Base-by-base conservation (phyloP, 306 rosid species). In the Sindora glabra region DNA sequence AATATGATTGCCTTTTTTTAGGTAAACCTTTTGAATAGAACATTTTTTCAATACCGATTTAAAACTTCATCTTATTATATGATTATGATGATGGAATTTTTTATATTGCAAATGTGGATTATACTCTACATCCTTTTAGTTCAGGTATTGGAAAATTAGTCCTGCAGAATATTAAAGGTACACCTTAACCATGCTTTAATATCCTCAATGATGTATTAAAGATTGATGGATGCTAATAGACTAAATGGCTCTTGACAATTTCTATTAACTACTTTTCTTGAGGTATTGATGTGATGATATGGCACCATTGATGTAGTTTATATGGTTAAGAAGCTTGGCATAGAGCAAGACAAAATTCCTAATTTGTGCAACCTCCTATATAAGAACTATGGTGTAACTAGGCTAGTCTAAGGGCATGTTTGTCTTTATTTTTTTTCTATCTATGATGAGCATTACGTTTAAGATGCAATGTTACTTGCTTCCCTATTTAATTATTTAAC, bases 361-460 rank as follows among this genome's bases (percentile, higher is more conserved):
- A 81, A 78, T 11, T 62, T 86, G 75, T 75, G 95, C 61, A 78
- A 77, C 65, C 83, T 77, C 3, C 88, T 88, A 18, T 88, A 92
- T 81, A 88, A 77, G 75, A 81, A 88, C 48, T 92, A 86, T 63
- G 98, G 98, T 63, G 89, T 96, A 29, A 88, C 96, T 54, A 92
- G 96, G 94, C 99, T 72, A 95, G 99, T 50, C 83, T 92, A 23
- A 83, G 94, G 96, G 98, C 88, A 88, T 40, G 60, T 17, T 48
- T 32, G 48, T 40, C 16, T 16, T 54, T 21, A 2, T 14, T 48
- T 71, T 41, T 36, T 12, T 8, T 21, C n/a, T n/a, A n/a, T n/a
- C n/a, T n/a, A n/a, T n/a, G n/a, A n/a, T n/a, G n/a, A n/a, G n/a
- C n/a, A n/a, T n/a, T n/a, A n/a, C n/a, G n/a, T n/a, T n/a, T n/a